These are phyloP conservation scores for Hanseniaspora mollemarum DNA, from an alignment of 805 yeast genomes.

Conservation along the genomic window DNA sequence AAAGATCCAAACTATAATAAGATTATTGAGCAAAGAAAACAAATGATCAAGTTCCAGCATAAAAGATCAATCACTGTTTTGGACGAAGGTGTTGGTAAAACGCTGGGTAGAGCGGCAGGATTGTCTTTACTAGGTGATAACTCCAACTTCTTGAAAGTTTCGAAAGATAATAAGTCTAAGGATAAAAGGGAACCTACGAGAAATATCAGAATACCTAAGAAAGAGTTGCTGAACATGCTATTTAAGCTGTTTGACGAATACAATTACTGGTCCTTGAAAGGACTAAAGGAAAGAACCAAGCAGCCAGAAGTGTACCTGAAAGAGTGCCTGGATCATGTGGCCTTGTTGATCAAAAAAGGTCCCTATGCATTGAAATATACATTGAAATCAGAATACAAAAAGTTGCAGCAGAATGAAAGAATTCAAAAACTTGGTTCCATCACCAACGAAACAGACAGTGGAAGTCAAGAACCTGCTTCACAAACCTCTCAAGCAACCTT, in stretches of 20 bases:
- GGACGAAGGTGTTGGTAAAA: slow-evolving; percentile 74
- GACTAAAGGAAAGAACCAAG: slow-evolving; percentile 80
- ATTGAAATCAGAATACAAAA: slow-evolving; percentile 79
- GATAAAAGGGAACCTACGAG: slow-evolving; percentile 41
- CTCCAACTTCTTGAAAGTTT: slow-evolving; percentile 51
- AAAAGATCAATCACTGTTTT: slow-evolving; percentile 56
- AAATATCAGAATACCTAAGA: slow-evolving; percentile 88
- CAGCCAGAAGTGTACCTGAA: slow-evolving; percentile 92
- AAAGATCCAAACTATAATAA: slow-evolving; percentile 58
- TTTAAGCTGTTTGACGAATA: slow-evolving; percentile 87
- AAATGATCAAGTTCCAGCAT: slow-evolving; percentile 38
- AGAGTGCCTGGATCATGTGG: slow-evolving; percentile 82
- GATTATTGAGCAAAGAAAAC: slow-evolving; percentile 47
- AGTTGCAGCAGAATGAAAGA: slow-evolving; percentile 63
- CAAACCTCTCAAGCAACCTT: slow-evolving; percentile 4
- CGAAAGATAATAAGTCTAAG: slow-evolving; percentile 39
- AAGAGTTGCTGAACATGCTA: slow-evolving; percentile 75
- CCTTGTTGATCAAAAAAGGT: slow-evolving; percentile 81
- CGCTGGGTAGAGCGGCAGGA: slow-evolving; percentile 67
- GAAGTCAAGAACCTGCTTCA: not conserved
- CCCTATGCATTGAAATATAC: slow-evolving; percentile 90
- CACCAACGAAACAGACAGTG: slow-evolving; percentile 26
- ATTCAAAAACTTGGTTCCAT: slow-evolving; percentile 51
- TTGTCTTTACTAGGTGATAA: slow-evolving; percentile 66
- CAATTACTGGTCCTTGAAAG: slow-evolving; percentile 94